Evolutionary conservation across 2,329 filamentous ascomycete genomes (phyloP).

Genomic region (Apiospora phragmitis): DNA sequence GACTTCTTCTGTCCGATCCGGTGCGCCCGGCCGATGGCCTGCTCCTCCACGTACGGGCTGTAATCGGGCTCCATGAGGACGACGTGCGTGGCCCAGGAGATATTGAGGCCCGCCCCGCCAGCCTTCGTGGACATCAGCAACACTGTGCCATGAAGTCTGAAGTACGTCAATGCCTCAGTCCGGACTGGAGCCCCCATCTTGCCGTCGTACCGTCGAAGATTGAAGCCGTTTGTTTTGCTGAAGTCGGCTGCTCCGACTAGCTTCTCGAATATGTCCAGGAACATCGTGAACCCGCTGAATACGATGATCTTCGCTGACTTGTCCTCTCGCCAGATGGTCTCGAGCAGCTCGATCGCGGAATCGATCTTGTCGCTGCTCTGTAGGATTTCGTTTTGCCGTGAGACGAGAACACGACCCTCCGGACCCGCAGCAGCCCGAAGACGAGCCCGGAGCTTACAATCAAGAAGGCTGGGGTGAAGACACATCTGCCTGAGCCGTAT

Average conservation of each 20-base stretch:
- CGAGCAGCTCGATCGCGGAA: slow-evolving; percentile 29
- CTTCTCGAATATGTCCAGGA: slow-evolving; percentile 31
- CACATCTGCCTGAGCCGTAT: not conserved
- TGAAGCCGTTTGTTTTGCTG: not conserved
- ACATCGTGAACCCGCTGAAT: slow-evolving; percentile 35
- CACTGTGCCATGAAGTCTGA: slow-evolving; percentile 26
- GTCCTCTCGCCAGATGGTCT: slow-evolving; percentile 23
- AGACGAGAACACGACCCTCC: not conserved
- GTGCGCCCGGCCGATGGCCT: slow-evolving; percentile 12
- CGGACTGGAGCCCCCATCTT: slow-evolving; percentile 64
- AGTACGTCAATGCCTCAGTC: slow-evolving; percentile 24
- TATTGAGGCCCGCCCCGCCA: slow-evolving; percentile 56
- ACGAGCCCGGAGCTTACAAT: not conserved
- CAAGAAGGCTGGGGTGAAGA: not conserved
- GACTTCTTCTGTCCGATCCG: slow-evolving; percentile 8
- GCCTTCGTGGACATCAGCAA: slow-evolving; percentile 75
- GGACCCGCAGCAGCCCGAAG: not conserved
- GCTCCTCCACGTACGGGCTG: slow-evolving; percentile 13
- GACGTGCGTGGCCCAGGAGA: not conserved
- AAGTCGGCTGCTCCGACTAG: slow-evolving; percentile 17
- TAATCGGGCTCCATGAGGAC: slow-evolving; percentile 13
- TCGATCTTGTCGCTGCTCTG: slow-evolving; percentile 29
- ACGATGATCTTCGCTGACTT: slow-evolving; percentile 31
- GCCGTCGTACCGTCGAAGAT: slow-evolving; percentile 32
- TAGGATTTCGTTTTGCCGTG: not conserved